Base-by-base conservation (phyloP, 345 rosid species). In the Cardamine occulta region DNA sequence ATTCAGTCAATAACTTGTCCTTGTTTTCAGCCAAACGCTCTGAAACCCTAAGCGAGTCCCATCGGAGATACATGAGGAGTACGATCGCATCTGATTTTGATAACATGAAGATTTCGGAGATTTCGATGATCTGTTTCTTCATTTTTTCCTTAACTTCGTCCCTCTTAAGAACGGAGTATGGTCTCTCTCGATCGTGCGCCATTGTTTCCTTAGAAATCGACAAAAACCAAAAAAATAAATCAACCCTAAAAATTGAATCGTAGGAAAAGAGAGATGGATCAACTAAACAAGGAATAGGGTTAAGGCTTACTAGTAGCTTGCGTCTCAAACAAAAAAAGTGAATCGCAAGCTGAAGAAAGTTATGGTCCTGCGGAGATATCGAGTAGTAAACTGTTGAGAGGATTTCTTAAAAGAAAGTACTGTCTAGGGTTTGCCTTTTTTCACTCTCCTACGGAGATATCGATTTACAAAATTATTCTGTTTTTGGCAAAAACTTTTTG, bases 291-390 rank as follows among this genome's bases (percentile, higher is more conserved):
- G 13, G 26, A 32, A 31, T 32, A 51, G 61, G 72, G 71, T 66
- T 66, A 37, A 34, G 48, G 34, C 35, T 67, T 67, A 67, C 72
- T 14, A 18, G 26, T 66, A 49, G 45, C 70, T 32, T 66, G 58
- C 28, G 19, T 9, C 15, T 13, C 23, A 51, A 34, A 8, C 34
- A 52, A 29, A 21, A 51, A 49, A 17, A 39, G 7, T 61, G 23
- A 19, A 51, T 32, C 9, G 15, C 18, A 26, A 21, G 68, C 47
- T 31, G 26, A 37, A 18, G 57, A 37, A 15, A 34, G 42, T 17
- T 9, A 45, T 47, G 28, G 40, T 35, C 15, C 45, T 35, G 3
- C 9, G 28, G 47, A 42, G 47, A 42, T 42, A 14, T 42, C 47
- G 47, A 42, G n/a, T 5, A 42, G 17, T 42, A 42, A 14, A 14